Percentiles rank a stretch among this genome's conserved stretches.
These are phyloP conservation scores for Mucor circinelloides DNA, from an alignment of 371 early-diverging fungal species.

Conservation along the genomic window DNA sequence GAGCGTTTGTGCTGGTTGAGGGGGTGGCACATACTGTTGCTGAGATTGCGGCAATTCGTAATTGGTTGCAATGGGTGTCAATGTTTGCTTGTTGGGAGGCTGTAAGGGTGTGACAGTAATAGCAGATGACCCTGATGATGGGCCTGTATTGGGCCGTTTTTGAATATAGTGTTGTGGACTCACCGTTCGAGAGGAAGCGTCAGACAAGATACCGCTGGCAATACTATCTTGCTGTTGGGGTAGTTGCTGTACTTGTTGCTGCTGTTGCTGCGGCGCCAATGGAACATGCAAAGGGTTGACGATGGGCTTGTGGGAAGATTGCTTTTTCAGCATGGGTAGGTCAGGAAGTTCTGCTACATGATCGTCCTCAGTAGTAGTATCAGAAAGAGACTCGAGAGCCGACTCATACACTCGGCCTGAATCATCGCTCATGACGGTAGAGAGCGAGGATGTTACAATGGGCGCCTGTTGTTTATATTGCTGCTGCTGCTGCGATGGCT, in stretches of 20 bases:
- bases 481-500: neutral
- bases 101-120: neutral
- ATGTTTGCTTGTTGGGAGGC: neutral
- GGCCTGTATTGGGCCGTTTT: neutral
- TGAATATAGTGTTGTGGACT: neutral
- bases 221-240: neutral
- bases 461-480: neutral
- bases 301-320: neutral
- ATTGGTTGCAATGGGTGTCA: neutral
- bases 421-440: conserved; percentile 1
- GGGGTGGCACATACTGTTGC: neutral
- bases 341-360: neutral
- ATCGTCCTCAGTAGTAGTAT: neutral
- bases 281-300: neutral
- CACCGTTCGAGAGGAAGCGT: neutral
- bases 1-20: neutral
- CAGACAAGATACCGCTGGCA: neutral
- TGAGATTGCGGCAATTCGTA: neutral
- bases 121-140: conserved; percentile 3
- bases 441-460: neutral
- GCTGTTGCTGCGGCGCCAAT: neutral
- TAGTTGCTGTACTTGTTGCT: neutral
- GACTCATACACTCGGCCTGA: conserved; percentile 18
- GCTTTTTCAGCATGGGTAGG: neutral
- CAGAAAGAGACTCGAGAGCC: conserved; percentile 18